These are phyloP conservation scores for Malus hybrid DNA, from an alignment of 331 rosid genomes.

Conservation along the genomic window DNA sequence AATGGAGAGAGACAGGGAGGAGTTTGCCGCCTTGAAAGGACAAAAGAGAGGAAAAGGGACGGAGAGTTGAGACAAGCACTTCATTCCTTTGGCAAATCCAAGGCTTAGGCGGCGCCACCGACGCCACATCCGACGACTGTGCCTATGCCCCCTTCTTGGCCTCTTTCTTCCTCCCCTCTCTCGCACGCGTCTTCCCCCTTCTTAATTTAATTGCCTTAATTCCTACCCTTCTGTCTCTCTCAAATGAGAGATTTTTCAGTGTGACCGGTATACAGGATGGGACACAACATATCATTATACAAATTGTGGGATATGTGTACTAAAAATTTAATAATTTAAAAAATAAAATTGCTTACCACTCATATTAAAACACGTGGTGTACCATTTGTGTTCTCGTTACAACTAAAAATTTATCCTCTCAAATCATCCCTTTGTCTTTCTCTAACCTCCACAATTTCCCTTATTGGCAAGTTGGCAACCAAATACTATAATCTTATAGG, in stretches of 20 bases:
- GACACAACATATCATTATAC: too few relatives aligned
- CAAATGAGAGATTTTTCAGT: not conserved
- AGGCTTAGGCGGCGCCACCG: constrained; percentile 63
- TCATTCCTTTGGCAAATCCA: constrained; percentile 86
- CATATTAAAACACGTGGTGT: too few relatives aligned
- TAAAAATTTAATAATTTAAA: too few relatives aligned
- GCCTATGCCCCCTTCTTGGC: constrained; percentile 50
- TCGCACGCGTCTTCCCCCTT: not conserved
- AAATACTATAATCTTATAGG: too few relatives aligned
- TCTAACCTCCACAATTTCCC: not conserved
- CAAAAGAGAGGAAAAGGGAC: not conserved
- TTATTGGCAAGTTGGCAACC: too few relatives aligned
- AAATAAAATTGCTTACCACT: too few relatives aligned
- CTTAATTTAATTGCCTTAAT: not conserved
- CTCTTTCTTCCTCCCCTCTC: constrained; percentile 5
- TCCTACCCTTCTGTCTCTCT: not conserved
- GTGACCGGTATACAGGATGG: too few relatives aligned
- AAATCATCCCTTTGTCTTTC: not conserved
- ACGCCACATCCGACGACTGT: constrained; percentile 52
- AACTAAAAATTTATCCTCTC: not conserved
- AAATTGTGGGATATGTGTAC: too few relatives aligned
- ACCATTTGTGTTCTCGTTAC: too few relatives aligned
- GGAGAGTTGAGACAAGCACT: constrained; percentile 50
- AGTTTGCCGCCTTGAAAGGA: constrained; percentile 33
- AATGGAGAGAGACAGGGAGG: not conserved